Evolutionary conservation across 1,284 basidiomycete genomes (phyloP), one percentile per base, ranked within the genome.

Genomic region (Boletus semigastroideus): DNA sequence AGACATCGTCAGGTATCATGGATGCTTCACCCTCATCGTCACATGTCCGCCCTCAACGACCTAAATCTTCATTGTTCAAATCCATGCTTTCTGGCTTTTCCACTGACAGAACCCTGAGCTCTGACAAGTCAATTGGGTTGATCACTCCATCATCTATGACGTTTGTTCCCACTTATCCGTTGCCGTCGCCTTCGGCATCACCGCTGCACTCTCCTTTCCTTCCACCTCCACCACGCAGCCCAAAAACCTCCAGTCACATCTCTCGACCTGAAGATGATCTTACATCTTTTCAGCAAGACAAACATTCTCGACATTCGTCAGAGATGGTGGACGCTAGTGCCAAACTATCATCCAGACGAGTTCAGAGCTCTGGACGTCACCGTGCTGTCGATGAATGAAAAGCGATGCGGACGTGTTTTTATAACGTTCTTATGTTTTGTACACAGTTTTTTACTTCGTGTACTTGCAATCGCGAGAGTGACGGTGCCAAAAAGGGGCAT

Each of bases 41-140:
- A 5, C 62, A 64, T 19, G 57, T 66, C 59, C 57, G 65, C 54
- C 14, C 56, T 59, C 27, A 63, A 65, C 62, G 64, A 65, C 54
- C 75, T 69, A 65, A 74, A 69, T 67, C 71, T 11, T 88, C 87
- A 12, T 73, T 90, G 10, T 78, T 89, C 63, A 83, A 86, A 60
- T 82, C 86, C 4, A 70, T 86, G 36, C 75, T 89, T 54, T 76
- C 75, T 27, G 71, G 72, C 52, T 55, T 77, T 53, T 71, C 77
- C 20, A 72, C 54, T 50, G 63, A 52, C 71, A 73, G 63, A 55
- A 46, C 62, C 20, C 59, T 67, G 19, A 65, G 70, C 19, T 68
- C 62, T 52, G 67, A 72, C 49, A 65, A 69, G 17, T 70, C 78
- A 20, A 80, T 84, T 61, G 86, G 84, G n/a, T 68, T 88, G 42